Evolutionary conservation across 2,329 filamentous ascomycete species (phyloP).

Genomic region (Cladosporium sp.): DNA sequence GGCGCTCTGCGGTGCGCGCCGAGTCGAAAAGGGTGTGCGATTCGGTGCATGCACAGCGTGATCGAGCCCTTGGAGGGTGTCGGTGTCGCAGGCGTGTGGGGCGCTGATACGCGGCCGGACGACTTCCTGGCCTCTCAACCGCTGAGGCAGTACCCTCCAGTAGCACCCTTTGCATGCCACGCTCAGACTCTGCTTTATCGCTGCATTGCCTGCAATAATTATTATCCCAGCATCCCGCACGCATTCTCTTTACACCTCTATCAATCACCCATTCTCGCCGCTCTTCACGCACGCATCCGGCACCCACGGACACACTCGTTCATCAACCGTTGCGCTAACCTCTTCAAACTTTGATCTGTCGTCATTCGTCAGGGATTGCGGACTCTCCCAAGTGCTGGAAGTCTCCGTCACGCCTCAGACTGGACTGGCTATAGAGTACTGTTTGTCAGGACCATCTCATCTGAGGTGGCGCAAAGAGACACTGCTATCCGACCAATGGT

Average conservation of each 20-base stretch:
- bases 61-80: not conserved
- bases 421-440: conserved; percentile 16
- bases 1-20: not conserved
- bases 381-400: conserved; percentile 21
- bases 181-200: not conserved
- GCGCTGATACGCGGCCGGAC: not conserved
- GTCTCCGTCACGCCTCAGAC: conserved; percentile 13
- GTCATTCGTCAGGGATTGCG: conserved; percentile 5
- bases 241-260: not conserved
- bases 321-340: conserved; percentile 3
- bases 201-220: not conserved
- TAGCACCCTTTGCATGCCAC: not conserved
- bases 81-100: conserved; percentile 1
- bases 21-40: conserved; percentile 2
- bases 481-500: not conserved
- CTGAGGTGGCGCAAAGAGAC: not conserved
- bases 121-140: not conserved
- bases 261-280: not conserved
- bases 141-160: not conserved
- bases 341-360: conserved; percentile 4
- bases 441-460: not conserved
- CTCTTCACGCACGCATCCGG: not conserved
- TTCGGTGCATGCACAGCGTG: not conserved
- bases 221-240: not conserved
- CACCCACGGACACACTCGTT: not conserved